Base-by-base conservation (phyloP, 2,329 filamentous ascomycete species). In the Penicillium janthinellum region DNA sequence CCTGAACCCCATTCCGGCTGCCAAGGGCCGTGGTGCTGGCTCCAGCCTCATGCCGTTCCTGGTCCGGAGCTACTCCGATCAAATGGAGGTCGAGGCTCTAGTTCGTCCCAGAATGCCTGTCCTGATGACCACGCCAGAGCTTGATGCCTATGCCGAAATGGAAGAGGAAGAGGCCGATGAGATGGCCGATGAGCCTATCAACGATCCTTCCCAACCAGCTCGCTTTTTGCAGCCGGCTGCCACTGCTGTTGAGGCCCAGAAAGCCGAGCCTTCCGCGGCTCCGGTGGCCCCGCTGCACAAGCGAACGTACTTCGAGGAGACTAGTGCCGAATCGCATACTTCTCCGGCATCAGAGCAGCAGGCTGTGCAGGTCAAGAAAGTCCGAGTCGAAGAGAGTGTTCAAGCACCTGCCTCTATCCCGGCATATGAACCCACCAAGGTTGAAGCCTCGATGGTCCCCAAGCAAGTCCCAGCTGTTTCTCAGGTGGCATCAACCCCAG, bases 31-130 rank as follows among this genome's bases (percentile, higher is more conserved):
- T 64, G 79, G 78, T 41, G 84, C 86, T 54, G 85, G 87, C 61
- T 83, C 90, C 31, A 95, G 89, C 73, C 88, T 96, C 50, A 77
- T 96, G 50, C 93, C 94, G 0, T 90, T 96, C 68, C 79, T 97
- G 28, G 85, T 87, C 7, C 84, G 87, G 56, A 83, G 85, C 53
- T 90, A 87, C 68, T 82, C 87, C 0, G 74, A 82, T 11, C 84
- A 88, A 52, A 80, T 85, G 58, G 84, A 83, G 15, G 85, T 95
- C 1, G 93, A 97, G 75, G 83, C 90, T 10, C 74, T 97, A 57
- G 80, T 84, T 22, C 75, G 81, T 54, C 83, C 83, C 12, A 76
- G 82, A 45, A 81, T 84, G 80, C 81, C 83, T 1, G 71, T 81
- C 12, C 37, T 79, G 56, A 70, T 75, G 58, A 72, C 70, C 47